Conservation (phyloP, 495 filamentous ascomycete species). For the Aspergillus affinis region DNA sequence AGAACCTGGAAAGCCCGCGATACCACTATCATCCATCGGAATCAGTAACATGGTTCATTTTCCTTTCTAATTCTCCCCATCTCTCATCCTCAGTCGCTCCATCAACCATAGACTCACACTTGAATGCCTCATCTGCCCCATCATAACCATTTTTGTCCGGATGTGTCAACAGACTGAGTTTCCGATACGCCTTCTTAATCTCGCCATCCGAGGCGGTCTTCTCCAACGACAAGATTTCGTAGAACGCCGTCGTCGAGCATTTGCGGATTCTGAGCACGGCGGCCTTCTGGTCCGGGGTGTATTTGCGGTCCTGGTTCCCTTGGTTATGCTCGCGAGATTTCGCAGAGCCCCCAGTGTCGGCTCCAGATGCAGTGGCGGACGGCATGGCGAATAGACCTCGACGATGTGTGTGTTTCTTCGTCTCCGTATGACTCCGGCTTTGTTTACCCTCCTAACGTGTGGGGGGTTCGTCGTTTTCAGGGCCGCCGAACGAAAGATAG, state of each 20-base stretch:
- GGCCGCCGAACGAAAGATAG: not conserved
- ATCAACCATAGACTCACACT: conserved; percentile 53
- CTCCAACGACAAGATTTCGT: conserved; percentile 84
- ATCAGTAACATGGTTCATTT: not conserved
- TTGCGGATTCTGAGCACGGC: conserved; percentile 83
- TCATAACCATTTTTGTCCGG: conserved; percentile 99
- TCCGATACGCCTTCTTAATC: conserved; percentile 97
- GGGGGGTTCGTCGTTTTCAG: too few relatives aligned
- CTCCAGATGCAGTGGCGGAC: conserved; percentile 72
- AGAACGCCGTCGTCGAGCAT: conserved; percentile 85
- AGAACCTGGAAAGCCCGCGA: conserved; percentile 90
- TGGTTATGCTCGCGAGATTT: conserved; percentile 86
- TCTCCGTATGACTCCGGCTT: not conserved
- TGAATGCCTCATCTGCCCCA: conserved; percentile 95
- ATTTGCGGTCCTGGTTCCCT: conserved; percentile 87
- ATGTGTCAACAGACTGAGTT: conserved; percentile 88
- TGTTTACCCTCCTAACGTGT: not conserved
- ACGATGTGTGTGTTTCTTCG: not conserved
- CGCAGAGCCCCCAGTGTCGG: conserved; percentile 60
- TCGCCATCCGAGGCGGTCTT: conserved; percentile 72
- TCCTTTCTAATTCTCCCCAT: not conserved
- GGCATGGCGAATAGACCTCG: conserved; percentile 58
- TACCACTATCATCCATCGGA: conserved; percentile 62
- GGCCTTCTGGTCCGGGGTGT: conserved; percentile 83
- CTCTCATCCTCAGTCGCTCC: too few relatives aligned